A percentile compares a stretch with the other conserved stretches of the same genome.
phyloP scores from a whole-genome alignment of 1,139 yeast species.

The Geotrichum phurueaensis region DNA sequence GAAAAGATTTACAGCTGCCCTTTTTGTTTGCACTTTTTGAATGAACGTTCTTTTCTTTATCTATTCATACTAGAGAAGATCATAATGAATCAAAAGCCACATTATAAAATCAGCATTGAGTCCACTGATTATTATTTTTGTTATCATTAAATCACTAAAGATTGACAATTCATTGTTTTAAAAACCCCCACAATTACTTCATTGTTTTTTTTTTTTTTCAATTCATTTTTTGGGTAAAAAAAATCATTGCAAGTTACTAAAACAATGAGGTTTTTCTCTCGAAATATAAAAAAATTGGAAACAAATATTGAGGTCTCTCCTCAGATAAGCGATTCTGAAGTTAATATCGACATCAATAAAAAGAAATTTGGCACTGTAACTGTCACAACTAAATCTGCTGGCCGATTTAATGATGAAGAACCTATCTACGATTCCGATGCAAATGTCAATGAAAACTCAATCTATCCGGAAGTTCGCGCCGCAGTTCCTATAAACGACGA shows the following conservation, averaged over 20 bases:
- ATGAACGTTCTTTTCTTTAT: neutral
- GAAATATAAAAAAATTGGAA: neutral
- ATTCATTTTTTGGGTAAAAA: neutral
- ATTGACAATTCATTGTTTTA: no score
- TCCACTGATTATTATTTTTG: neutral
- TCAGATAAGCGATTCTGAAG: neutral
- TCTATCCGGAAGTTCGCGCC: no score
- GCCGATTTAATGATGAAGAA: neutral
- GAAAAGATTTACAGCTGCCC: neutral
- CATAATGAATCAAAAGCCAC: neutral
- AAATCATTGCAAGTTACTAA: neutral
- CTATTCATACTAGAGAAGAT: no score
- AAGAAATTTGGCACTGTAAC: neutral
- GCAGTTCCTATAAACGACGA: no score
- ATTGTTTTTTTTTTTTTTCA: no score
- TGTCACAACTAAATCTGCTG: neutral
- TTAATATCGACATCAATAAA: neutral
- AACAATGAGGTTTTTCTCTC: neutral
- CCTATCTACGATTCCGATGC: slow-evolving; percentile 3
- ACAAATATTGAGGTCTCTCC: neutral
- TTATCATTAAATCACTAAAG: neutral
- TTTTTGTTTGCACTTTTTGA: no score
- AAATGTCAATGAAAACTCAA: slow-evolving; percentile 6
- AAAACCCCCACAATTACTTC: neutral
- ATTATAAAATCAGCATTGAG: neutral